Percentiles rank a stretch among this genome's conserved stretches.
phyloP scores from a whole-genome alignment of 495 filamentous ascomycete species.

The Sordaria brevicollis region DNA sequence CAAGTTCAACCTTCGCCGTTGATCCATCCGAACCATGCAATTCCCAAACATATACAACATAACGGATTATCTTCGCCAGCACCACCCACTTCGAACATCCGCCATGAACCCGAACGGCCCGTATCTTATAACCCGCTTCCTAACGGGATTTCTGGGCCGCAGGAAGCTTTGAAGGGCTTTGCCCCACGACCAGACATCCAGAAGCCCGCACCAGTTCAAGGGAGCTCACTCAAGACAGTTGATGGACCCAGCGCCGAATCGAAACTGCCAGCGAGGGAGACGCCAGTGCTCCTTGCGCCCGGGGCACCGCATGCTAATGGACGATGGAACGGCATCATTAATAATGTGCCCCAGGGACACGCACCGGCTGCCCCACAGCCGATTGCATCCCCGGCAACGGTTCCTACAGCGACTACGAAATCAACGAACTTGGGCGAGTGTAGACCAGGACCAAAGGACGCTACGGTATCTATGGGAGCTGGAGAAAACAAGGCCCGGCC shows the following conservation, averaged over 20 bases:
- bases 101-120: neutral
- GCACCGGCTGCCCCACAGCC: neutral
- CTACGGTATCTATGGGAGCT: neutral
- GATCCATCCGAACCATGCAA: neutral
- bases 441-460: neutral
- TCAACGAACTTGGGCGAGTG: neutral
- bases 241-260: neutral
- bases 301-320: neutral
- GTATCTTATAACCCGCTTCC: neutral
- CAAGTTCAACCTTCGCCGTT: neutral
- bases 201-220: neutral
- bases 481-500: neutral
- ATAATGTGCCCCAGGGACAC: neutral
- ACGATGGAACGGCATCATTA: neutral
- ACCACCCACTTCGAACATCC: slow-evolving; percentile 10
- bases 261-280: neutral
- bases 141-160: neutral
- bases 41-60: neutral
- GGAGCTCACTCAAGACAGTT: neutral
- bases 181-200: neutral
- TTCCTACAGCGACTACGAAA: neutral
- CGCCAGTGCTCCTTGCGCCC: neutral
- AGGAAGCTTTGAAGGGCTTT: neutral
- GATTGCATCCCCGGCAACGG: neutral
- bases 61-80: slow-evolving; percentile 8